Evolutionary conservation across 306 rosid genomes (phyloP), one percentile per base, ranked within the genome.

Genomic region (Potentilla sterilis): DNA sequence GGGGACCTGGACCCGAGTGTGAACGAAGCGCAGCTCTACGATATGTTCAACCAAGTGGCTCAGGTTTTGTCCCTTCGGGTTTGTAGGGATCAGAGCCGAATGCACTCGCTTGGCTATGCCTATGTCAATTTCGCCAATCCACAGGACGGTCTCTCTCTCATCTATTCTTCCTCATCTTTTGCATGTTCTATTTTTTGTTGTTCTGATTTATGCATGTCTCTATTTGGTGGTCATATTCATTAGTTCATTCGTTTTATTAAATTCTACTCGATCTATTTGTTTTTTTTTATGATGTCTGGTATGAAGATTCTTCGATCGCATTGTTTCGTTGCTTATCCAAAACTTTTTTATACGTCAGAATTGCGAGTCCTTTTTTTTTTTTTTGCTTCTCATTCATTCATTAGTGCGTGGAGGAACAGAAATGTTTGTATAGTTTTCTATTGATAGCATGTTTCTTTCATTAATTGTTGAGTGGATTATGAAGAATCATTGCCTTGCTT

Each of bases 71-170:
- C 97, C 32, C 65, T 92, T 63, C 85, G 96, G 86, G 93, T 94
- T 79, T 94, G 98, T 24, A 85, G 97, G 82, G 98, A 92, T 84
- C 93, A 86, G 80, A 55, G 76, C 6, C 84, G 67, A 48, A 78
- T 88, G 71, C 81, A 80, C 55, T 93, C 98, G 21, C 98, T 94
- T 9, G 98, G 97, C 59, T 94, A 94, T 67, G 96, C 87, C 52
- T 94, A 92, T 55, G 98, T 94, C 75, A 94, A 94, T 73, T 90
- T 74, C 22, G 3, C 58, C 78, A 87, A 22, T 16, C 72, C 85
- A 6, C 93, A 87, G 24, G 96, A 94, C 9, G 97, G 98, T 94
- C 14, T 19, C 85, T 82, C 34, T 43, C 32, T 3, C n/a, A 28
- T 28, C 14, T 0, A 3, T 15, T 63, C 38, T 21, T 8, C 61